Evolutionary conservation across 805 yeast genomes (phyloP), one percentile per base, ranked within the genome.

Genomic region (Lipomyces sp.): DNA sequence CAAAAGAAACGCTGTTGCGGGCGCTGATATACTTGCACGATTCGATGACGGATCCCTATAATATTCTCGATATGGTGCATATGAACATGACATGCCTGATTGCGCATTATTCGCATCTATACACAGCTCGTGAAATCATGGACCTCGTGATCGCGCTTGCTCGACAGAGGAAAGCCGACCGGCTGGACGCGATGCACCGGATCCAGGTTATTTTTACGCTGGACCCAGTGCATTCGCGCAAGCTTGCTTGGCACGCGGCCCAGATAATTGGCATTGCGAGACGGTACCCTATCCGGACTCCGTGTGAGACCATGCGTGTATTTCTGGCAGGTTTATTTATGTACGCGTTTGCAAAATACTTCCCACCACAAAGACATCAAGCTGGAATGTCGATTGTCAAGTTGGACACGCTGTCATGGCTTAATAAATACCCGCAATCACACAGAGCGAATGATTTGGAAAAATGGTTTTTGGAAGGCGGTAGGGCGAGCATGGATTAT

Each of bases 221-320:
- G 6, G 72, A 71, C 30, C 68, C 69, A 11, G 63, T 57, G 39
- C 50, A 54, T 30, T 57, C 73, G 7, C 56, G 73, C 7, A 55
- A 53, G 35, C 60, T 71, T 30, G 73, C 73, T 5, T 71, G 73
- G 73, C 72, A 72, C 24, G 70, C 73, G 18, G 66, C 66, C 18
- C 73, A 71, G 58, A 71, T 71, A 18, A 56, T 71, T 11, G 70
- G 70, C 15, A 62, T 71, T 30, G 64, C 69, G 24, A 35, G 64
- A 48, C 48, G 59, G 18, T 60, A 59, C n/a, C 64, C 67, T 5
- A 64, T 66, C 39, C 56, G 65, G 45, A 64, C 71, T 13, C 73
- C 73, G 5, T 70, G 73, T 58, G 73, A 71, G 57, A 64, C 69
- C 24, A 65, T 71, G 72, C 35, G 72, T 15, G 63, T 71, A 7